phyloP scores from a whole-genome alignment of 2,329 filamentous ascomycete species.

The Pseudovirgaria hyperparasitica region DNA sequence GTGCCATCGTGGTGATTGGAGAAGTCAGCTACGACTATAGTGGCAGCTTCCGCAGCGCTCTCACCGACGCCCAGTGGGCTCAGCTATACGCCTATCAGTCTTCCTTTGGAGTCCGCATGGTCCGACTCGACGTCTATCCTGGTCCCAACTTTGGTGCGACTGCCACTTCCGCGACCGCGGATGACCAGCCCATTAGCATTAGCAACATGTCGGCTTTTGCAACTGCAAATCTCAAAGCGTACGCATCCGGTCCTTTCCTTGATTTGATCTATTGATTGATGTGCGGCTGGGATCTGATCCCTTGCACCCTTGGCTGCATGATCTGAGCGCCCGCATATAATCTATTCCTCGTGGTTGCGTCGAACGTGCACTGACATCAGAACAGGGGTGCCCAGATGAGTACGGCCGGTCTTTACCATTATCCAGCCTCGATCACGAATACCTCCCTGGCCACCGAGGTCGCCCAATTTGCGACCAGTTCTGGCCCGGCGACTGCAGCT shows the following conservation, averaged over 20 bases:
- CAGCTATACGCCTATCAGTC: constrained; percentile 45
- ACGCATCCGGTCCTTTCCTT: constrained; percentile 6
- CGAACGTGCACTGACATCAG: not conserved
- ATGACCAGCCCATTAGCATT: constrained; percentile 33
- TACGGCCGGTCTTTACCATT: constrained; percentile 39
- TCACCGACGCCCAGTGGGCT: constrained; percentile 45
- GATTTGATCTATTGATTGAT: constrained; percentile 3
- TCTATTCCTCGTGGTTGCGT: too few species aligned
- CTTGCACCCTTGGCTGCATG: too few species aligned
- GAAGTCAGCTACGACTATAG: constrained; percentile 44
- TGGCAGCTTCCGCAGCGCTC: constrained; percentile 35
- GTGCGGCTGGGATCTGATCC: too few species aligned
- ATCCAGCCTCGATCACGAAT: constrained; percentile 43
- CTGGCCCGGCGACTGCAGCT: constrained; percentile 42
- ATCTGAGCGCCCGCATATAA: too few species aligned
- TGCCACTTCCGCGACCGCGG: constrained; percentile 20
- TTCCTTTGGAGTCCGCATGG: constrained; percentile 46
- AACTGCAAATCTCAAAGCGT: constrained; percentile 40
- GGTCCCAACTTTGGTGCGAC: constrained; percentile 34
- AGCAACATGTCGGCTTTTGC: constrained; percentile 41
- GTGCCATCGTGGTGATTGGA: constrained; percentile 43
- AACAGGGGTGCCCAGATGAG: constrained; percentile 15
- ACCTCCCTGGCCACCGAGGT: constrained; percentile 40
- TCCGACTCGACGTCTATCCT: constrained; percentile 46
- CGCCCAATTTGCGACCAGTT: constrained; percentile 38